Base-by-base conservation (phyloP, 371 early-diverging fungal genomes). In the Mortierella sp. region DNA sequence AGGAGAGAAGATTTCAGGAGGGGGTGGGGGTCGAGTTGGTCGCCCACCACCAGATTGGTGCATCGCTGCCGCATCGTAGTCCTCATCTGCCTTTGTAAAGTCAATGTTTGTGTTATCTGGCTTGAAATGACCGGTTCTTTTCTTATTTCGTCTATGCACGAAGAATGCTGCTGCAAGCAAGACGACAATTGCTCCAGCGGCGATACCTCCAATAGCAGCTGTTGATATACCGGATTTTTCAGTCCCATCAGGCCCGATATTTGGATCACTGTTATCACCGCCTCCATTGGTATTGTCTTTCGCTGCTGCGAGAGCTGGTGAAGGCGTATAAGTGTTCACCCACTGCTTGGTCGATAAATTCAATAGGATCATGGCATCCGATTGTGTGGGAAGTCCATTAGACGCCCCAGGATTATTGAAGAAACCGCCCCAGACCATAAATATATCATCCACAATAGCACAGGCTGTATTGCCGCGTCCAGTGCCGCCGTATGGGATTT, bases 391-490 rank as follows among this genome's bases (percentile, higher is more conserved):
- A 0, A 65, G 35, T 10, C 64, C 65, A 26, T 37, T 42, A 2
- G 26, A 1, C 3, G 28, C 17, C 17, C 37, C 45, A 23, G 64
- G 68, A 31, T 58, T 54, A 37, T 59, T 40, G 31, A 54, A 68
- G 64, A 63, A 72, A 1, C 78, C 78, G 26, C 78, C 78, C 78
- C 78, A 77, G 55, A 72, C 40, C 22, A 77, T 59, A 23, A 77
- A 77, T 1, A 61, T 67, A 40, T 77, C 68, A 37, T 68, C 78
- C 17, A 72, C 64, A 29, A 77, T 37, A 1, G 72, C 32, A 26
- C 78, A 77, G 17, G 78, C 72, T 7, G 69, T 23, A 23, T 72
- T 56, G 51, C 69, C 72, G 34, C 78, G 68, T 23, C 69, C 72
- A 5, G n/a, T 42, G 26, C 65, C 61, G n/a, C 40, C 17, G 28